A percentile compares a stretch with the other conserved stretches of the same genome.
phyloP scores from a whole-genome alignment of 2,329 filamentous ascomycete genomes.

The Calonectria ilicicola region DNA sequence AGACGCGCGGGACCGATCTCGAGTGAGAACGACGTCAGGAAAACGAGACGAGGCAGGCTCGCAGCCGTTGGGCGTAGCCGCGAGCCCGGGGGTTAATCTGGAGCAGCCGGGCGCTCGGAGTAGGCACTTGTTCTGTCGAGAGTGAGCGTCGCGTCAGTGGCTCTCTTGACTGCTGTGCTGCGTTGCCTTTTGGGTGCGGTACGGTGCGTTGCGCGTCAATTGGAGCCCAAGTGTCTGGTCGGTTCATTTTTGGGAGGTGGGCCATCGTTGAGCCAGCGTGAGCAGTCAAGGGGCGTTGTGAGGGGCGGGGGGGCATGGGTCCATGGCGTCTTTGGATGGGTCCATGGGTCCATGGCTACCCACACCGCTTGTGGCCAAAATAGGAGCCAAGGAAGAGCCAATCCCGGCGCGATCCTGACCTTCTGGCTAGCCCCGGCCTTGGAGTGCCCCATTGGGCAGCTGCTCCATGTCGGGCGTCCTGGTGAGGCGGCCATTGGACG shows the following conservation, averaged over 20 bases:
- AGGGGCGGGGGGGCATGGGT: slow-evolving; percentile 19
- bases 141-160: slow-evolving; percentile 12
- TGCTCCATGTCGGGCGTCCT: slow-evolving; percentile 55
- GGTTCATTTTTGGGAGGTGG: slow-evolving; percentile 38
- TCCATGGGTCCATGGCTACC: slow-evolving; percentile 38
- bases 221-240: slow-evolving; percentile 36
- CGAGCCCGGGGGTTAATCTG: slow-evolving; percentile 34
- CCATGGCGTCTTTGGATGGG: slow-evolving; percentile 15
- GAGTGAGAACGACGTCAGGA: slow-evolving; percentile 31
- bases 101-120: slow-evolving; percentile 18
- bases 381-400: slow-evolving; percentile 45
- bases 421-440: slow-evolving; percentile 60
- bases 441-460: slow-evolving; percentile 63
- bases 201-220: slow-evolving; percentile 40
- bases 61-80: slow-evolving; percentile 27
- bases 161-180: slow-evolving; percentile 13
- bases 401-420: slow-evolving; percentile 54
- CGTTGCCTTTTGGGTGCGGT: slow-evolving; percentile 18
- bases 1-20: slow-evolving; percentile 32
- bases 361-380: slow-evolving; percentile 51
- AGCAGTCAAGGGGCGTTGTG: slow-evolving; percentile 21
- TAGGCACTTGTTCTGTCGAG: slow-evolving; percentile 18
- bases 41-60: slow-evolving; percentile 20
- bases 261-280: slow-evolving; percentile 24
- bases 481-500: slow-evolving; percentile 60